A percentile compares a stretch with the other conserved stretches of the same genome.
These are phyloP conservation scores for Aquilaria yunnanensis DNA, from an alignment of 345 rosid species.

Conservation along the genomic window DNA sequence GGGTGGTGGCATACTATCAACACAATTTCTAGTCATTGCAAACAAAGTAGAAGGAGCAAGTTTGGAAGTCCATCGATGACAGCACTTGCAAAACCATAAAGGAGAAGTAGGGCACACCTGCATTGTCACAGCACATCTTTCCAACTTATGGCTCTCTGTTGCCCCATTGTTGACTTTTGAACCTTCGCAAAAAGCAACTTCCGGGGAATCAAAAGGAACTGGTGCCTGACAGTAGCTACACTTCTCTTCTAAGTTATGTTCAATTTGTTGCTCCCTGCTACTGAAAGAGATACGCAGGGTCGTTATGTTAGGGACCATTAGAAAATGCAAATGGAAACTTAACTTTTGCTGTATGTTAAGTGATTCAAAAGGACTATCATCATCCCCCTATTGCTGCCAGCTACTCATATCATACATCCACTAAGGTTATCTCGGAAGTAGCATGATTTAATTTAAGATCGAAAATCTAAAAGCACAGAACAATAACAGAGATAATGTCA, in stretches of 20 bases:
- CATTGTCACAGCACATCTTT: conserved; percentile 73
- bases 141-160: conserved; percentile 47
- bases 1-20: conserved; percentile 27
- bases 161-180: conserved; percentile 11
- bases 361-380: neutral
- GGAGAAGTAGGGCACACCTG: conserved; percentile 70
- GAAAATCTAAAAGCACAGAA: no score
- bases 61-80: conserved; percentile 45
- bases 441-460: no score
- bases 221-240: conserved; percentile 60
- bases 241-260: conserved; percentile 43
- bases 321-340: neutral
- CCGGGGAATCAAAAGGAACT: conserved; percentile 65
- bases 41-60: conserved; percentile 53
- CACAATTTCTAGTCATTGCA: conserved; percentile 37
- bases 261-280: conserved; percentile 24
- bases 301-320: neutral
- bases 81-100: conserved; percentile 83
- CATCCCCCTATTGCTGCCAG: no score
- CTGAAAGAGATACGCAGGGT: neutral
- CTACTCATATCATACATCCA: no score
- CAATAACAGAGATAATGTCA: no score
- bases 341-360: neutral
- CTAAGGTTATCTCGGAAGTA: no score
- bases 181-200: conserved; percentile 51